A percentile compares a stretch with the other conserved stretches of the same genome.
Conservation (phyloP, 805 yeast genomes). For the Saturnispora sanitii region DNA sequence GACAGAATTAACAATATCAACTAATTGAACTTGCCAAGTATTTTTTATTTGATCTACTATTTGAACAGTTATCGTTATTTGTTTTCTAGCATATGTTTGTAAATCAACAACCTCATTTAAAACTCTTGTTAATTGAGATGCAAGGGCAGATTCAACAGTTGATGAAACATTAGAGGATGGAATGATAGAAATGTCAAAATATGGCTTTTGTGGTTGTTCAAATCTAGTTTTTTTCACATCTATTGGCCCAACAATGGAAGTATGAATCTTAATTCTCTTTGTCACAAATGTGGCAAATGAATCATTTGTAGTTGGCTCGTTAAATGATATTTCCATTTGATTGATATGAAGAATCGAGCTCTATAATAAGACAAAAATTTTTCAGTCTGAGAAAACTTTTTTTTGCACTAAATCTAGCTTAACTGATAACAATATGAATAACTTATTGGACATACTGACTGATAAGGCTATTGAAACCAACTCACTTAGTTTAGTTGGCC, state of each 20-base stretch:
- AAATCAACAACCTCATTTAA: constrained; percentile 52
- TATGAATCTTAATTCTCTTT: constrained; percentile 49
- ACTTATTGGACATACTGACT: constrained; percentile 1
- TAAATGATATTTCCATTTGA: constrained; percentile 1
- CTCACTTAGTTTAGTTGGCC: constrained; percentile 2
- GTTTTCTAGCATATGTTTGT: constrained; percentile 67
- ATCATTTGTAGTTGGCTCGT: constrained; percentile 3
- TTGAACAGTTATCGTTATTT: constrained; percentile 61
- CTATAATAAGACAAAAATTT: neutral
- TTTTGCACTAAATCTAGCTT: neutral
- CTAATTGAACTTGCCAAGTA: constrained; percentile 35
- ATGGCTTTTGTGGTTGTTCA: constrained; percentile 71
- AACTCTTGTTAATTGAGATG: constrained; percentile 56
- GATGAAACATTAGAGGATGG: constrained; percentile 69
- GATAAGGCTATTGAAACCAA: constrained; percentile 1
- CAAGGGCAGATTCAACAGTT: constrained; percentile 67
- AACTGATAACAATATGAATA: neutral
- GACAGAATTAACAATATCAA: constrained; percentile 63
- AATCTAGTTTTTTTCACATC: constrained; percentile 68
- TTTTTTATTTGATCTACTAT: constrained; percentile 36
- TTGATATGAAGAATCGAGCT: neutral
- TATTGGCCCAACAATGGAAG: constrained; percentile 85
- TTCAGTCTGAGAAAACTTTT: neutral
- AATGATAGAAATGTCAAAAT: constrained; percentile 66
- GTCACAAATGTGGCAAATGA: constrained; percentile 33